A percentile compares a stretch with the other conserved stretches of the same genome.
These are phyloP conservation scores for Cystobasidium slooffiae DNA, from an alignment of 1,284 basidiomycete species.

Conservation along the genomic window DNA sequence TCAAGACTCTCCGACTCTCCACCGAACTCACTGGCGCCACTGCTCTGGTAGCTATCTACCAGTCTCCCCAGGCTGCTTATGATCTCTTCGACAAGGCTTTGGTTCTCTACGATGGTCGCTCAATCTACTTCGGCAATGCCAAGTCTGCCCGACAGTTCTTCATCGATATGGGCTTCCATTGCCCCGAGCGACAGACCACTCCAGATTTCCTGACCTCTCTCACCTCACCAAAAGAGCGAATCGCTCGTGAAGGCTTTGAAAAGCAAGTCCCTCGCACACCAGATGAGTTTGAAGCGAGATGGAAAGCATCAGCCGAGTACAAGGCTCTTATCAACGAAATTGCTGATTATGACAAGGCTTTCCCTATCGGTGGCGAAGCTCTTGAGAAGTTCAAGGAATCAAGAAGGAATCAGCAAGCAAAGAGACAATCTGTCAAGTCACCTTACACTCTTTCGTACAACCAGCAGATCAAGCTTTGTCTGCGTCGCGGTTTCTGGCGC, in stretches of 20 bases:
- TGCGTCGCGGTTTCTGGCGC: slow-evolving; percentile 58
- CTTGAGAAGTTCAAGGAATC: slow-evolving; percentile 58
- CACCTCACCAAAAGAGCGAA: slow-evolving; percentile 59
- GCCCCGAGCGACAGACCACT: slow-evolving; percentile 70
- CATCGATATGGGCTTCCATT: slow-evolving; percentile 73
- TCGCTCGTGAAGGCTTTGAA: slow-evolving; percentile 51
- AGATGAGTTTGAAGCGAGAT: slow-evolving; percentile 52
- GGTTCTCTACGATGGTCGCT: slow-evolving; percentile 76
- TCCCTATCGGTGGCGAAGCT: slow-evolving; percentile 57
- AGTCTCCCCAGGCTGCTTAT: slow-evolving; percentile 66
- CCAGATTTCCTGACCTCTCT: slow-evolving; percentile 61
- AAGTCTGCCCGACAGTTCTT: slow-evolving; percentile 77
- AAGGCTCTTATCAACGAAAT: slow-evolving; percentile 57
- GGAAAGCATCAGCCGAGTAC: slow-evolving; percentile 57
- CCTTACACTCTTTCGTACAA: slow-evolving; percentile 59
- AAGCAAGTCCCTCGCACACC: slow-evolving; percentile 41
- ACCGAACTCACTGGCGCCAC: slow-evolving; percentile 66
- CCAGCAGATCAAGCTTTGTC: slow-evolving; percentile 59
- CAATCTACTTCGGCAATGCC: slow-evolving; percentile 78
- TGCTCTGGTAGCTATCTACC: slow-evolving; percentile 60
- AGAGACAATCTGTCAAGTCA: slow-evolving; percentile 56
- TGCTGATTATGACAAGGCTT: slow-evolving; percentile 55
- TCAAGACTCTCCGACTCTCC: slow-evolving; percentile 72
- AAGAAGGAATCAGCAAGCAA: slow-evolving; percentile 59
- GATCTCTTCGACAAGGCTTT: slow-evolving; percentile 66